Conservation (phyloP, 2,329 filamentous ascomycete genomes). For the Curvularia verruculosa region DNA sequence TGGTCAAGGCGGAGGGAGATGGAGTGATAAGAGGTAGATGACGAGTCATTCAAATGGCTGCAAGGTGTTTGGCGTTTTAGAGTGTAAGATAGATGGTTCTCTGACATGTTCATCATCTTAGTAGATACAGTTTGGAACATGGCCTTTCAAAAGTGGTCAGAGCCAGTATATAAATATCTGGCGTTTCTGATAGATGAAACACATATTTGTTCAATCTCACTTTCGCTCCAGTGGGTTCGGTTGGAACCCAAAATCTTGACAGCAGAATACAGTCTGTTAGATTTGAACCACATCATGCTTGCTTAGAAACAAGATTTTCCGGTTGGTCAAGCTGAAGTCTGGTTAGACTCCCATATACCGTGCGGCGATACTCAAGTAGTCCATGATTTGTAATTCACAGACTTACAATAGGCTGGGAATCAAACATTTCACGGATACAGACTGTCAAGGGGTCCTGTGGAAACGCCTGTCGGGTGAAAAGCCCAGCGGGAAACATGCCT, state of each 20-base stretch:
- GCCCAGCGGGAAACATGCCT: constrained; percentile 5
- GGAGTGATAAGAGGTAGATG: constrained; percentile 29
- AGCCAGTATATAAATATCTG: not conserved
- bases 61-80: constrained; percentile 2
- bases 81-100: not conserved
- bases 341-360: not conserved
- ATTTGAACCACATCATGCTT: not conserved
- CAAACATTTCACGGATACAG: not conserved
- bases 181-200: not conserved
- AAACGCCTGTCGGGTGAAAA: not conserved
- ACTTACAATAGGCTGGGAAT: not conserved
- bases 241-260: not conserved
- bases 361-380: not conserved
- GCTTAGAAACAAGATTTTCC: not conserved
- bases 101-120: not conserved
- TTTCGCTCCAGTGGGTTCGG: not conserved
- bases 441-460: not conserved
- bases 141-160: not conserved
- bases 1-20: constrained; percentile 44
- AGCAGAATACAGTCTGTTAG: not conserved
- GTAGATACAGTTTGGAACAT: not conserved
- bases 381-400: not conserved
- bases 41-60: not conserved
- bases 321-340: not conserved
- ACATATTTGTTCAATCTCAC: not conserved